Conservation (phyloP, 768 basidiomycete genomes). For the Suillus clintonianus region DNA sequence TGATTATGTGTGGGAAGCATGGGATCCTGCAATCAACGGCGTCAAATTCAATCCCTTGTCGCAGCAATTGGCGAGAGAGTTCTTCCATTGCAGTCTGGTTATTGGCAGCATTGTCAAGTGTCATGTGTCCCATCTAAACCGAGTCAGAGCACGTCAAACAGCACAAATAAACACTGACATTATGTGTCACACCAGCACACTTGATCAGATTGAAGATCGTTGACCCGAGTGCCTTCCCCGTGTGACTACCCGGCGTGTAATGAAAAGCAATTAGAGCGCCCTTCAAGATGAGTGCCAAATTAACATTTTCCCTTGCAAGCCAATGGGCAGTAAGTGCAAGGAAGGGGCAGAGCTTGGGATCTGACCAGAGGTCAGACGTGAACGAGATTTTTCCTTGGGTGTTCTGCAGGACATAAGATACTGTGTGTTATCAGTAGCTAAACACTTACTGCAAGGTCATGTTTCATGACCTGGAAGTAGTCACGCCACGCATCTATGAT, state of each 20-base stretch:
- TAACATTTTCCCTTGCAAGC: not conserved
- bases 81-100: not conserved
- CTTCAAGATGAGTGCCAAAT: not conserved
- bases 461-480: conserved; percentile 20
- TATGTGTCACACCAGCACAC: not conserved
- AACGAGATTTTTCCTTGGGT: conserved; percentile 15
- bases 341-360: conserved; percentile 23
- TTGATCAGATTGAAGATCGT: not conserved
- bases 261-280: conserved; percentile 17
- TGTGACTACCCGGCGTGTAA: conserved; percentile 9
- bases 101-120: not conserved
- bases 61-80: not conserved
- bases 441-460: conserved; percentile 10
- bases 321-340: conserved; percentile 38
- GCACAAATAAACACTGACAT: not conserved
- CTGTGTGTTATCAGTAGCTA: too few species aligned
- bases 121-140: conserved; percentile 9
- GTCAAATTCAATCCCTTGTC: not conserved
- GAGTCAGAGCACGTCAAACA: conserved; percentile 9
- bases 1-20: not conserved
- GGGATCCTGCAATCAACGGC: not conserved
- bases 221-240: conserved; percentile 3
- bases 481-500: conserved; percentile 23
- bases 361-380: conserved; percentile 39
- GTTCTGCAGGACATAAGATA: not conserved